Evolutionary conservation across 371 early-diverging fungal genomes (phyloP), one percentile per base, ranked within the genome.

Genomic region (Nematocida sp.): DNA sequence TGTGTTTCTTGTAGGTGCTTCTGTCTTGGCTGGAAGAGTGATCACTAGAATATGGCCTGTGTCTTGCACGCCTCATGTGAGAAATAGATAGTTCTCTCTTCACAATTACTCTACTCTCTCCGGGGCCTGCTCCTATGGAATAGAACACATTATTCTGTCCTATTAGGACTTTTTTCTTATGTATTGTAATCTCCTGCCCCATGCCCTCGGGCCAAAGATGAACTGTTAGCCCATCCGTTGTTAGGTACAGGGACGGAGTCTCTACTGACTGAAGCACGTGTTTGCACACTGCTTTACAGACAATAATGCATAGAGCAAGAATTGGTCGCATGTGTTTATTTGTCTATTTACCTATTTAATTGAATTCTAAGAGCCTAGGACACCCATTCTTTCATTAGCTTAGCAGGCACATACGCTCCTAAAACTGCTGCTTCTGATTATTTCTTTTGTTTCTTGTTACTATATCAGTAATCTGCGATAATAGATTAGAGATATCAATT

Each of bases 71-170:
- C 25, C n/a, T 9, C 9, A 19, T 27, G 53, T 64, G 43, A 23
- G 46, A 52, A n/a, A 61, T 58, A 15, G 3, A 13, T 21, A 13
- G 11, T 34, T 70, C 74, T 60, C 48, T 35, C 25, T 53, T 32
- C 13, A 70, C 74, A 70, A 61, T 27, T 4, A 52, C 34, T 5
- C 31, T 41, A 35, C 11, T 17, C 40, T 46, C 74, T 29, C 60
- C 74, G 17, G 58, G 57, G 19, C 17, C 47, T 19, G 38, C 61
- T n/a, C 74, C 74, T 51, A 70, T 70, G 27, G 58, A 31, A 47
- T 70, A 70, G 35, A 23, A 49, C n/a, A 27, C 38, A 15, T 29
- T 25, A 32, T 60, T 21, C 29, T 15, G 23, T 35, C 52, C 29
- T 15, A 70, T 23, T 19, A 34, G 60, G 9, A 70, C 27, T 35